phyloP scores from a whole-genome alignment of 129 eudicot species.

The Glebionis coronaria region DNA sequence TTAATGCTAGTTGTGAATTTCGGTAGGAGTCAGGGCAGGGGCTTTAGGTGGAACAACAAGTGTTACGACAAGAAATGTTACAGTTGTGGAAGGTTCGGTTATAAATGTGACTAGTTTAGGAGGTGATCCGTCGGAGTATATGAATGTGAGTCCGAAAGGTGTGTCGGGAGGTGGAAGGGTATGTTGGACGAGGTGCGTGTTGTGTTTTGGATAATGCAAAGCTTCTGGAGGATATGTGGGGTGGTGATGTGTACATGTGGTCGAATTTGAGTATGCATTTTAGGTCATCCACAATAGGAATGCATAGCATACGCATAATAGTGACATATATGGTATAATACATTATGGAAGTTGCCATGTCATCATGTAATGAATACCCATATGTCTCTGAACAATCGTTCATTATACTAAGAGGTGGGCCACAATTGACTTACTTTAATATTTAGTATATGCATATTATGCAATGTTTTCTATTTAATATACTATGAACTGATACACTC shows the following conservation, averaged over 20 bases:
- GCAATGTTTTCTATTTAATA: too few relatives aligned
- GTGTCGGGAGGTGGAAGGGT: constrained; percentile 78
- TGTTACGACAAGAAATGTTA: constrained; percentile 41
- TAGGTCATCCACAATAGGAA: too few relatives aligned
- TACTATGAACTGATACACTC: too few relatives aligned
- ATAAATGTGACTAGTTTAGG: constrained; percentile 68
- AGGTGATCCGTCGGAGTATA: constrained; percentile 60
- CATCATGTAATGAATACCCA: too few relatives aligned
- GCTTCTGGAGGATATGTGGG: constrained; percentile 89
- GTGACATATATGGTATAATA: too few relatives aligned
- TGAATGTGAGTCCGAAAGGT: constrained; percentile 65
- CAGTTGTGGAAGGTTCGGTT: too few relatives aligned
- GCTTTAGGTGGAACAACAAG: constrained; percentile 49
- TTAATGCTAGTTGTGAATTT: constrained; percentile 54
- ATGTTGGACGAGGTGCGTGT: constrained; percentile 92
- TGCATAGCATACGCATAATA: too few relatives aligned
- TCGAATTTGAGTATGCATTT: constrained; percentile 47
- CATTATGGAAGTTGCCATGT: too few relatives aligned
- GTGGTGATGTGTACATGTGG: constrained; percentile 87
- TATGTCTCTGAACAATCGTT: too few relatives aligned
- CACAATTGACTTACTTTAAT: too few relatives aligned
- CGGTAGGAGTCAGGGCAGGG: constrained; percentile 37
- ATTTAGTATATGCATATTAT: too few relatives aligned
- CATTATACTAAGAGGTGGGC: too few relatives aligned
- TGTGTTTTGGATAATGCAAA: constrained; percentile 76